Evolutionary conservation across 345 rosid species (phyloP).

Genomic region (Lepidium aucheri): DNA sequence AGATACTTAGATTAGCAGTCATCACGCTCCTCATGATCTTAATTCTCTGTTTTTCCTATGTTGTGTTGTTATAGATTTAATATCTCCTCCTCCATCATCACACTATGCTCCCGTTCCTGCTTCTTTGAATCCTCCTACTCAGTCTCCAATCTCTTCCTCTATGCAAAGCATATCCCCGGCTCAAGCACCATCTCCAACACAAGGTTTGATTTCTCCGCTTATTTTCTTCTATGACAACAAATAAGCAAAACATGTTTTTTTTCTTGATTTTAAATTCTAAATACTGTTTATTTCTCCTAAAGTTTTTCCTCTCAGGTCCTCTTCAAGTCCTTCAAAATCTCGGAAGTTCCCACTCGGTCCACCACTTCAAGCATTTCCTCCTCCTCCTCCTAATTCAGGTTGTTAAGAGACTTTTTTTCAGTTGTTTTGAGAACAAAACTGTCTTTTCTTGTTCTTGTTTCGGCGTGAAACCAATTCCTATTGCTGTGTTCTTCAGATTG

Average conservation of each 20-base stretch:
- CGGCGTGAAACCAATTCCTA: background rate
- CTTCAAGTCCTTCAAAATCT: constrained; percentile 49
- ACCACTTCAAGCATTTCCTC: constrained; percentile 66
- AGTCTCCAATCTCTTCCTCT: constrained; percentile 30
- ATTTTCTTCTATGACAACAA: background rate
- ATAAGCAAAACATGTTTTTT: background rate
- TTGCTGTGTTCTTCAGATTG: constrained; percentile 57
- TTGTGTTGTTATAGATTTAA: constrained; percentile 33
- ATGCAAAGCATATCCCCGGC: constrained; percentile 28
- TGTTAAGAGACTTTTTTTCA: background rate
- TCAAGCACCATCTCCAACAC: constrained; percentile 50
- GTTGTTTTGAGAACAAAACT: background rate
- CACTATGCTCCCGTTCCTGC: constrained; percentile 35
- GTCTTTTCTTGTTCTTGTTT: background rate
- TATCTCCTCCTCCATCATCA: constrained; percentile 37
- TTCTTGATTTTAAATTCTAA: constrained; percentile 15
- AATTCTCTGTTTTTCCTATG: constrained; percentile 19
- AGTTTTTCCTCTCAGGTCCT: constrained; percentile 36
- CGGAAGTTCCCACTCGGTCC: constrained; percentile 51
- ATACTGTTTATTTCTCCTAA: constrained; percentile 22
- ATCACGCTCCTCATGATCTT: background rate
- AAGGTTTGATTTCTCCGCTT: constrained; percentile 31
- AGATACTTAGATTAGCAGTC: background rate
- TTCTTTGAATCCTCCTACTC: constrained; percentile 36
- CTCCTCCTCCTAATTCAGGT: constrained; percentile 98